A percentile compares a stretch with the other conserved stretches of the same genome.
These are phyloP conservation scores for Penicillium sp. DNA, from an alignment of 2,329 filamentous ascomycete species.

Conservation along the genomic window DNA sequence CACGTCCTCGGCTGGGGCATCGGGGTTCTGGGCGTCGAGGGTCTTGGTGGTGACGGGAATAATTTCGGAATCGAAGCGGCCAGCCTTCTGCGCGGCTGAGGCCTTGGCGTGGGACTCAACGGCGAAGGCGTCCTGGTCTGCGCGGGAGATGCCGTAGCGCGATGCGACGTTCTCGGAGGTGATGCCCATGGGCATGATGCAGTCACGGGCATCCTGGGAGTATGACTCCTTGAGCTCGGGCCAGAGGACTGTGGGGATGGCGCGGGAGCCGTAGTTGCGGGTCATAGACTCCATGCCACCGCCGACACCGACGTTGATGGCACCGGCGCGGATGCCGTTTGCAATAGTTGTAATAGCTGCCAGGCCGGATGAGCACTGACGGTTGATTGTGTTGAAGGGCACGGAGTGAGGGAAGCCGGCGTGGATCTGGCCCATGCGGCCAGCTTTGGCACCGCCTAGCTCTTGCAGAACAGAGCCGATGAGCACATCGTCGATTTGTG, in stretches of 20 bases:
- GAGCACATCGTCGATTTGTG: slow-evolving; percentile 73
- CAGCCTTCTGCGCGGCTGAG: slow-evolving; percentile 64
- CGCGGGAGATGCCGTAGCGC: slow-evolving; percentile 69
- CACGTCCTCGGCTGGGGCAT: slow-evolving; percentile 58
- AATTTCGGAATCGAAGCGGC: slow-evolving; percentile 75
- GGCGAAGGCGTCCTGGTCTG: slow-evolving; percentile 81
- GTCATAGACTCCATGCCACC: slow-evolving; percentile 98
- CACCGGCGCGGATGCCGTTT: slow-evolving; percentile 70
- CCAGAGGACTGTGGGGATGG: slow-evolving; percentile 84
- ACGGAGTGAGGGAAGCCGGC: slow-evolving; percentile 72
- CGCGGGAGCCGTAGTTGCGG: slow-evolving; percentile 77
- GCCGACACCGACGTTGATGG: slow-evolving; percentile 72
- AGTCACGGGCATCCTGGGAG: slow-evolving; percentile 72
- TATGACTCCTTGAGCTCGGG: slow-evolving; percentile 64
- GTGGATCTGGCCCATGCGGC: slow-evolving; percentile 86
- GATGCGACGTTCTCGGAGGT: slow-evolving; percentile 85
- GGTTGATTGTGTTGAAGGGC: slow-evolving; percentile 81
- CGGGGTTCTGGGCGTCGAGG: slow-evolving; percentile 61
- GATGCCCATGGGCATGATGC: slow-evolving; percentile 90
- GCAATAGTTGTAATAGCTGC: slow-evolving; percentile 74
- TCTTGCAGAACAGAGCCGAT: slow-evolving; percentile 89
- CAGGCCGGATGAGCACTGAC: slow-evolving; percentile 77
- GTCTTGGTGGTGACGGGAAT: slow-evolving; percentile 73
- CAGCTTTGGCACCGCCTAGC: slow-evolving; percentile 85
- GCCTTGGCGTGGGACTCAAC: slow-evolving; percentile 72